Conservation (phyloP, 352 stramenopile genomes). For the Pythium sp. region DNA sequence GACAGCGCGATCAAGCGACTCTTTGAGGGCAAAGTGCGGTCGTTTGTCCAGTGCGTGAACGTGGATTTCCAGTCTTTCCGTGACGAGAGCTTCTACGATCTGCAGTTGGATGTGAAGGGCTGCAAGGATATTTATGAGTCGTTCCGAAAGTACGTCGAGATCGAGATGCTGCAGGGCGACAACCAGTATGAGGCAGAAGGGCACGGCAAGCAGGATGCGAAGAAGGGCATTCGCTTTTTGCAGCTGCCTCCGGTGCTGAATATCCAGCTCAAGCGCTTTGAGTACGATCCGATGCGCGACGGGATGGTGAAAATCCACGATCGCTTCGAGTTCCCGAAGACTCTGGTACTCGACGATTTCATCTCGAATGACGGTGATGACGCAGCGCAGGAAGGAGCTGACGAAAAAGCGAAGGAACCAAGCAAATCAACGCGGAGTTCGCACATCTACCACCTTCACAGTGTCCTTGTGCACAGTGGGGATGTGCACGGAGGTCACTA, state of each 20-base stretch:
- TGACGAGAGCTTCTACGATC: slow-evolving; percentile 91
- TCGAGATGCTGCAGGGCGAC: slow-evolving; percentile 91
- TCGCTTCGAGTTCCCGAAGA: slow-evolving; percentile 84
- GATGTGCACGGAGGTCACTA: slow-evolving; percentile 88
- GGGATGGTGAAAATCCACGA: slow-evolving; percentile 90
- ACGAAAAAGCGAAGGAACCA: neutral
- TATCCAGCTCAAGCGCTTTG: slow-evolving; percentile 91
- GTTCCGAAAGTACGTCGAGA: slow-evolving; percentile 91
- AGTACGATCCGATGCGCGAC: slow-evolving; percentile 84
- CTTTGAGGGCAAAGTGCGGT: slow-evolving; percentile 89
- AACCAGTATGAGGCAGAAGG: slow-evolving; percentile 93
- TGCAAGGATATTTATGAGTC: slow-evolving; percentile 87
- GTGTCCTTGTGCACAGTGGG: slow-evolving; percentile 82
- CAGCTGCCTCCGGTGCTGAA: slow-evolving; percentile 89
- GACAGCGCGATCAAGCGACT: slow-evolving; percentile 81
- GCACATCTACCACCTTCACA: slow-evolving; percentile 80
- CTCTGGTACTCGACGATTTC: slow-evolving; percentile 72
- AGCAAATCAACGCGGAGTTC: slow-evolving; percentile 11
- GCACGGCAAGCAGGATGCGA: slow-evolving; percentile 88
- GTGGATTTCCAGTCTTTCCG: slow-evolving; percentile 87
- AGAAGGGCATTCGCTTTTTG: slow-evolving; percentile 85
- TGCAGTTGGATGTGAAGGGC: slow-evolving; percentile 92
- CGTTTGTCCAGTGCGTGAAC: slow-evolving; percentile 91
- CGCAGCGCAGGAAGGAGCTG: neutral
- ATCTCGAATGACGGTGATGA: slow-evolving; percentile 22